A percentile compares a stretch with the other conserved stretches of the same genome.
These are phyloP conservation scores for Umbelopsis ramanniana DNA, from an alignment of 192 early-diverging fungal species.

Conservation along the genomic window DNA sequence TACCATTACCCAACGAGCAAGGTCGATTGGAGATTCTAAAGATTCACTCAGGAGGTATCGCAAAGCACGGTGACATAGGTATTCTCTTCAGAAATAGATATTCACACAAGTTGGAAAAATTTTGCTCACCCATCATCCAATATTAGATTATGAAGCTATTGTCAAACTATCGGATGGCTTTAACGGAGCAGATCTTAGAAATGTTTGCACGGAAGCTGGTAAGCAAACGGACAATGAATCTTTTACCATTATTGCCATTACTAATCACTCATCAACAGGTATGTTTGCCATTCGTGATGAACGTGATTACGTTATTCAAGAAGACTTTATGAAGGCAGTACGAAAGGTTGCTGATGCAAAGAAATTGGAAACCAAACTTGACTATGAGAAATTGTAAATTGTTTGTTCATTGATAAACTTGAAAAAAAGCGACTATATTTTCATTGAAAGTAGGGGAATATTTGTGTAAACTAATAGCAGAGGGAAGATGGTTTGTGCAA, in stretches of 20 bases:
- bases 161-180: conserved; percentile 98
- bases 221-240: conserved; percentile 26
- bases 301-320: conserved; percentile 96
- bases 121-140: background rate
- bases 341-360: conserved; percentile 98
- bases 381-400: conserved; percentile 83
- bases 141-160: conserved; percentile 93
- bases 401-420: conserved; percentile 10
- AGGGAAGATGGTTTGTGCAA: no score
- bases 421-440: background rate
- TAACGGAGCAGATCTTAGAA: conserved; percentile 98
- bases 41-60: conserved; percentile 93
- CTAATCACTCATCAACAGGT: conserved; percentile 46
- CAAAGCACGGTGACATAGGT: conserved; percentile 97
- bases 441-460: background rate
- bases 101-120: background rate
- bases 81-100: conserved; percentile 18
- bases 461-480: background rate
- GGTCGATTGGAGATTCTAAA: conserved; percentile 96
- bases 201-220: conserved; percentile 99
- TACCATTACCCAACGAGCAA: conserved; percentile 98
- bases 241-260: conserved; percentile 11
- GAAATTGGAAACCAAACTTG: conserved; percentile 91
- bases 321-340: conserved; percentile 99
- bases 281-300: conserved; percentile 99